A percentile compares a stretch with the other conserved stretches of the same genome.
These are phyloP conservation scores for Zygosaccharomyces bisporus DNA, from an alignment of 805 yeast genomes.

Conservation along the genomic window DNA sequence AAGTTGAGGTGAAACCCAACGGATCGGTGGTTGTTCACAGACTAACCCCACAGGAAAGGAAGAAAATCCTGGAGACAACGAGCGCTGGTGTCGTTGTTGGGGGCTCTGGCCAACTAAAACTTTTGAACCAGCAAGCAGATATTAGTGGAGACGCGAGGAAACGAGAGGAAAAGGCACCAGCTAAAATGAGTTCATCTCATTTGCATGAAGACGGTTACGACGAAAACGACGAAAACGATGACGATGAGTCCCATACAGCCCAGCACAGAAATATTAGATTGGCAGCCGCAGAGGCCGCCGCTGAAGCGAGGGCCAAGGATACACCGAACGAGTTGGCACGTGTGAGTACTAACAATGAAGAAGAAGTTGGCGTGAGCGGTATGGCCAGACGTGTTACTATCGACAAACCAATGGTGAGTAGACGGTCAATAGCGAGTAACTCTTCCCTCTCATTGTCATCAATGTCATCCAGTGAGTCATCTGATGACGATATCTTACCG, in stretches of 20 bases:
- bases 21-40: slow-evolving; percentile 55
- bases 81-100: slow-evolving; percentile 77
- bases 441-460: slow-evolving; percentile 28
- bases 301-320: slow-evolving; percentile 37
- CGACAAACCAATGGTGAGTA: slow-evolving; percentile 44
- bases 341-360: slow-evolving; percentile 36
- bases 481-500: slow-evolving; percentile 30
- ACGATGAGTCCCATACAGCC: slow-evolving; percentile 17
- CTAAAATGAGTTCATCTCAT: slow-evolving; percentile 10
- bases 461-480: slow-evolving; percentile 16
- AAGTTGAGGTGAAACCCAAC: slow-evolving; percentile 58
- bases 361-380: slow-evolving; percentile 36
- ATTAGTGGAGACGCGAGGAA: slow-evolving; percentile 17
- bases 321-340: slow-evolving; percentile 34
- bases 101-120: slow-evolving; percentile 63
- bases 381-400: slow-evolving; percentile 38
- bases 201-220: slow-evolving; percentile 4
- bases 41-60: slow-evolving; percentile 51
- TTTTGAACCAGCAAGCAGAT: slow-evolving; percentile 27
- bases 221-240: slow-evolving; percentile 18
- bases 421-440: slow-evolving; percentile 29
- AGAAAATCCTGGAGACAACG: slow-evolving; percentile 40
- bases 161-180: slow-evolving; percentile 24
- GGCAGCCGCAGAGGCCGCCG: slow-evolving; percentile 40
- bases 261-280: slow-evolving; percentile 32